phyloP scores from a whole-genome alignment of 306 rosid genomes.

The Dalbergia oliveri region DNA sequence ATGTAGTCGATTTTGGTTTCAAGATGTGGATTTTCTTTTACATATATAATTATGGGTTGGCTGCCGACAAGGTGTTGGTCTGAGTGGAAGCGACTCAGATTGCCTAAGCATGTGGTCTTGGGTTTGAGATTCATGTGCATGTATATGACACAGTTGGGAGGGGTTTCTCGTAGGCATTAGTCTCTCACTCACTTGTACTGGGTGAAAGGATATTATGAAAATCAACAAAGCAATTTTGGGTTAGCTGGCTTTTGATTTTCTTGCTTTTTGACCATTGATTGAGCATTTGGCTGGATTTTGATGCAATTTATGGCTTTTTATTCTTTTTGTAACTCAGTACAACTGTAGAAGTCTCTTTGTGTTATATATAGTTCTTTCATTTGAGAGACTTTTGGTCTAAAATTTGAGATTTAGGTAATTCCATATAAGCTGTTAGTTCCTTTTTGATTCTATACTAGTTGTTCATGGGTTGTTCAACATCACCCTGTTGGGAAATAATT shows the following conservation, averaged over 20 bases:
- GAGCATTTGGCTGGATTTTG: conserved; percentile 25
- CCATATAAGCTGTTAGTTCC: conserved; percentile 9
- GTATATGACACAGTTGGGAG: too few species aligned
- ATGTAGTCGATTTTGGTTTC: too few species aligned
- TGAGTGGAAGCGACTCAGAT: too few species aligned
- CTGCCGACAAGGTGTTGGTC: too few species aligned
- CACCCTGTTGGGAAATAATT: neutral
- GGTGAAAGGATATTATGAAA: too few species aligned
- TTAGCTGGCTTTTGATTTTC: conserved; percentile 12
- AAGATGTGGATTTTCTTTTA: too few species aligned
- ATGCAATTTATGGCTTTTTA: neutral
- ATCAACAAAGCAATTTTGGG: neutral
- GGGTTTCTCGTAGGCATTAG: too few species aligned
- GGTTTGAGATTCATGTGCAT: too few species aligned
- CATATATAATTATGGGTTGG: too few species aligned
- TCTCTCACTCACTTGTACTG: too few species aligned
- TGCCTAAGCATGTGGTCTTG: too few species aligned
- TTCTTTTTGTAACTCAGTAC: conserved; percentile 1
- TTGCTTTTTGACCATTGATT: neutral
- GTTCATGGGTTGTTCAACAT: conserved; percentile 18
- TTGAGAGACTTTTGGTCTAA: neutral
- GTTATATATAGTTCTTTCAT: conserved; percentile 20
- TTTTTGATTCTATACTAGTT: conserved; percentile 7
- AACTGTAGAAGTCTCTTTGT: conserved; percentile 10
- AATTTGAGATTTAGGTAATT: conserved; percentile 24